These are phyloP conservation scores for Colletotrichum destructivum DNA, from an alignment of 2,329 filamentous ascomycete genomes.

Conservation along the genomic window DNA sequence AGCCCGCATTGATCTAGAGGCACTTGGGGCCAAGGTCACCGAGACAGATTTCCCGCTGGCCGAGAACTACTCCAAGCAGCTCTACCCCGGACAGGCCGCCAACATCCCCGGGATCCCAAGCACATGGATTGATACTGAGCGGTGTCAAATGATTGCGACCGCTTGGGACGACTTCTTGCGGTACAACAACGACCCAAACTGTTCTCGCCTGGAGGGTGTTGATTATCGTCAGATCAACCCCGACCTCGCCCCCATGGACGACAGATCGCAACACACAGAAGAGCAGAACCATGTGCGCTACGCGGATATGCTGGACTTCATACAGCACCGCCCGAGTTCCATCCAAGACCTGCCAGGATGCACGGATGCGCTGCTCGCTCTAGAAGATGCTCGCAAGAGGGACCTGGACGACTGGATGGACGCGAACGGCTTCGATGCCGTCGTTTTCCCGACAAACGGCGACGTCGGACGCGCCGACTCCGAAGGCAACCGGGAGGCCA, in stretches of 20 bases:
- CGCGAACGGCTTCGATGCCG: constrained; percentile 25
- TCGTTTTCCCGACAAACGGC: constrained; percentile 34
- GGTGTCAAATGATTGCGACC: constrained; percentile 58
- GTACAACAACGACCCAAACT: constrained; percentile 56
- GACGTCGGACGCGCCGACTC: constrained; percentile 30
- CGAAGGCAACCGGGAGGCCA: constrained; percentile 2
- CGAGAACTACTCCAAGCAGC: constrained; percentile 27
- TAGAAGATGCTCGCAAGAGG: constrained; percentile 29
- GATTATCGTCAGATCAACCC: constrained; percentile 53
- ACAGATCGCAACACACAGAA: constrained; percentile 23
- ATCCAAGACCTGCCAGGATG: constrained; percentile 21
- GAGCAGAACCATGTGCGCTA: constrained; percentile 39
- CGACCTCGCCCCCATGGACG: constrained; percentile 34
- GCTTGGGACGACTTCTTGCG: constrained; percentile 67
- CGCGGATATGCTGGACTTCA: constrained; percentile 30
- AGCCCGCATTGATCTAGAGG: constrained; percentile 54
- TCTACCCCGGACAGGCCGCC: constrained; percentile 27
- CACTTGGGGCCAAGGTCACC: constrained; percentile 58
- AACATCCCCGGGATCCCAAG: constrained; percentile 25
- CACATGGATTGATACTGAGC: constrained; percentile 58
- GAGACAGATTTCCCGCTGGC: constrained; percentile 45
- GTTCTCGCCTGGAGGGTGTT: constrained; percentile 56
- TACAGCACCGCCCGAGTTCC: constrained; percentile 7
- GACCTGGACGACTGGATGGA: constrained; percentile 36
- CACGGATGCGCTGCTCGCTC: constrained; percentile 23